These are phyloP conservation scores for Sisymbrium altissimum DNA, from an alignment of 345 rosid genomes.

Conservation along the genomic window DNA sequence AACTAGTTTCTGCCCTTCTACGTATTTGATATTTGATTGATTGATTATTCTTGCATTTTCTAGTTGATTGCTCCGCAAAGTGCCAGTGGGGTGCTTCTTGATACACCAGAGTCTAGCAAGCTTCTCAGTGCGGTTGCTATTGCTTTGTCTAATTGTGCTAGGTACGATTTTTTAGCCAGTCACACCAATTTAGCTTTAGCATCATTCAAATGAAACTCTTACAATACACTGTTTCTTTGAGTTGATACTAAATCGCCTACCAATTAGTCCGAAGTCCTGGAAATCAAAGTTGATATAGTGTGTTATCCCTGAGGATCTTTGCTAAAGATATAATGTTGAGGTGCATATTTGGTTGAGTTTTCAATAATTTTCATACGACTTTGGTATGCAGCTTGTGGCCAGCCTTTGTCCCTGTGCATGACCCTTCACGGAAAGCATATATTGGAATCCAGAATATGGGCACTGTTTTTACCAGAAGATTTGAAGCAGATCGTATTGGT, in stretches of 20 bases:
- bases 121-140: slow-evolving; percentile 91
- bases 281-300: not conserved
- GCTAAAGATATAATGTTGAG: not conserved
- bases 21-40: not conserved
- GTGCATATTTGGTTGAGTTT: slow-evolving; percentile 3
- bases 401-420: slow-evolving; percentile 96
- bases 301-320: not conserved
- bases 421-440: slow-evolving; percentile 84
- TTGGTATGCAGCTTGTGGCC: slow-evolving; percentile 77
- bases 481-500: slow-evolving; percentile 86
- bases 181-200: slow-evolving; percentile 4
- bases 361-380: slow-evolving; percentile 7
- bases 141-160: slow-evolving; percentile 85
- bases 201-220: not conserved
- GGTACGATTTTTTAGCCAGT: slow-evolving; percentile 48
- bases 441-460: slow-evolving; percentile 95
- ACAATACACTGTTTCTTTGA: slow-evolving; percentile 18
- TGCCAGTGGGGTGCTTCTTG: slow-evolving; percentile 95
- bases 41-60: slow-evolving; percentile 18
- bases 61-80: slow-evolving; percentile 94
- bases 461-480: slow-evolving; percentile 84
- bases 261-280: not conserved
- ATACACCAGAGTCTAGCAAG: slow-evolving; percentile 91
- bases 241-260: not conserved
- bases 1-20: not conserved